phyloP scores from a whole-genome alignment of 192 early-diverging fungal species.

The Funneliformis geosporum region DNA sequence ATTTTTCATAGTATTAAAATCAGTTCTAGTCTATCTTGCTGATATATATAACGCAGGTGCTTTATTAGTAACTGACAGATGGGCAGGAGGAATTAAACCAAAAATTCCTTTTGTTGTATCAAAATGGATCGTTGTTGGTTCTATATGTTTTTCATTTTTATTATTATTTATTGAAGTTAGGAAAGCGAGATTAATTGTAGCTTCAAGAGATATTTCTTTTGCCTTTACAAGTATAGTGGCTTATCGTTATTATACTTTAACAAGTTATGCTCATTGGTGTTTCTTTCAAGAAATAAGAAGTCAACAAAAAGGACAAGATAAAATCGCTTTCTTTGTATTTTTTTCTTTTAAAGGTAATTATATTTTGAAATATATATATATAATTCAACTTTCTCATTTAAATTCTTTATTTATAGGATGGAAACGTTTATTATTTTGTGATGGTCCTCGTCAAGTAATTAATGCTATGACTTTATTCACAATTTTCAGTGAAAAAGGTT shows the following conservation, averaged over 20 bases:
- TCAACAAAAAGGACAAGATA: conserved; percentile 61
- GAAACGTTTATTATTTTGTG: conserved; percentile 82
- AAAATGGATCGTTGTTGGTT: conserved; percentile 60
- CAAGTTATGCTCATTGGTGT: conserved; percentile 81
- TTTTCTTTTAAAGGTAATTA: conserved; percentile 74
- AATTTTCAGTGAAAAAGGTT: conserved; percentile 29
- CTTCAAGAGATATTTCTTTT: conserved; percentile 72
- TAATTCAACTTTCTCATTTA: background rate
- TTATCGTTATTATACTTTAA: conserved; percentile 74
- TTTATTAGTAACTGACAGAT: background rate
- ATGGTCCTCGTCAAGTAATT: conserved; percentile 79
- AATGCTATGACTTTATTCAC: conserved; percentile 53
- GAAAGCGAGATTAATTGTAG: conserved; percentile 67
- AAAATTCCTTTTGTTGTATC: background rate
- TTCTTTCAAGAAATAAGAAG: conserved; percentile 72
- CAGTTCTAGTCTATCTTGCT: conserved; percentile 69
- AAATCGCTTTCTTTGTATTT: conserved; percentile 79
- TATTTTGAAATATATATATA: conserved; percentile 4
- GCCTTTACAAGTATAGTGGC: conserved; percentile 74
- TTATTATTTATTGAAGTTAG: conserved; percentile 71
- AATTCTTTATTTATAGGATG: conserved; percentile 54
- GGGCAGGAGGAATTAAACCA: background rate
- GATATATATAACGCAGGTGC: conserved; percentile 52
- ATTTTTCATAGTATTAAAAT: conserved; percentile 62
- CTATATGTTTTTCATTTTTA: conserved; percentile 71